Evolutionary conservation across 208 protist species (phyloP).

Genomic region (Leishmania gerbilli): DNA sequence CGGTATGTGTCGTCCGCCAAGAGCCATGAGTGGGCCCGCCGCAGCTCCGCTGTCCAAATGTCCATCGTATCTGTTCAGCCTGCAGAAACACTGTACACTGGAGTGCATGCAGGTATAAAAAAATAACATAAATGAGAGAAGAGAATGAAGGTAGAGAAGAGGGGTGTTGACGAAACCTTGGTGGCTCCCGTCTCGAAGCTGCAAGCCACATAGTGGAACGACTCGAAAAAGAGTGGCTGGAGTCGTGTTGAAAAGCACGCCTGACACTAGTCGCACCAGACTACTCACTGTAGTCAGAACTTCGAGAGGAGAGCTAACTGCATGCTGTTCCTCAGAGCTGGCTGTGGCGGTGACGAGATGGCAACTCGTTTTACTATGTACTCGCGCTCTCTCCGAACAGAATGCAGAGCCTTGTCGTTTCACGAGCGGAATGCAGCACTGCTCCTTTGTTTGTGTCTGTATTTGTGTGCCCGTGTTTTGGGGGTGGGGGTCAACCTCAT

Average conservation of each 20-base stretch:
- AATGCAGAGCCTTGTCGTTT: not conserved
- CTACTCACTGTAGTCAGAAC: not conserved
- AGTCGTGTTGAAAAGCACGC: not conserved
- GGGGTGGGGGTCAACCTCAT: not conserved
- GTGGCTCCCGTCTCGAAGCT: not conserved
- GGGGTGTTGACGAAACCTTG: not conserved
- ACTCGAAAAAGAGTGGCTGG: not conserved
- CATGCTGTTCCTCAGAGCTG: not conserved
- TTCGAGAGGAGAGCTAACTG: not conserved
- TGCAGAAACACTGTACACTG: not conserved
- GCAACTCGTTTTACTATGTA: not conserved
- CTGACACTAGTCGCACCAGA: not conserved
- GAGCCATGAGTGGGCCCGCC: not conserved
- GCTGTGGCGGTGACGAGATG: too few relatives aligned
- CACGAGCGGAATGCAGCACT: not conserved
- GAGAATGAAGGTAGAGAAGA: too few relatives aligned
- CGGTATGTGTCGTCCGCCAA: slow-evolving; percentile 9
- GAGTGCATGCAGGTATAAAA: not conserved
- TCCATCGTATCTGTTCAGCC: not conserved
- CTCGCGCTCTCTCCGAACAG: not conserved
- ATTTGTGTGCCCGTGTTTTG: too few relatives aligned
- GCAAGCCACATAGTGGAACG: not conserved
- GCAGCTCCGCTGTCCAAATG: slow-evolving; percentile 5
- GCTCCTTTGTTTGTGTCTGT: not conserved
- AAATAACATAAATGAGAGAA: not conserved